These are phyloP conservation scores for Globisporangium rhizosaccharum DNA, from an alignment of 352 stramenopile genomes.

Conservation along the genomic window DNA sequence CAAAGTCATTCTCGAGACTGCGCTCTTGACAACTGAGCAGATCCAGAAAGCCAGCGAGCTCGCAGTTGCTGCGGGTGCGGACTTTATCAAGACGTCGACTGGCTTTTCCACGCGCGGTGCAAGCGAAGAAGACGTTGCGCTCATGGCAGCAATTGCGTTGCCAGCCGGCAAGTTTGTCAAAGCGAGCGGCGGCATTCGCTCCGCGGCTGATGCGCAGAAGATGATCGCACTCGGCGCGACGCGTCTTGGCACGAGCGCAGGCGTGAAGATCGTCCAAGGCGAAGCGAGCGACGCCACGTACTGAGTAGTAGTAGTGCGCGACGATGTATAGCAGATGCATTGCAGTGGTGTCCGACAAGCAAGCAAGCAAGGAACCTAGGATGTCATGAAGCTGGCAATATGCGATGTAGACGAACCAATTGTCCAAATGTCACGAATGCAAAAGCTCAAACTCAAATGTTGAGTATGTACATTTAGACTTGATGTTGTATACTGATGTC, in stretches of 20 bases:
- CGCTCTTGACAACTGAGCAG: constrained; percentile 61
- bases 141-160: constrained; percentile 64
- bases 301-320: constrained; percentile 1
- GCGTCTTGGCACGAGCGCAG: constrained; percentile 59
- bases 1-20: constrained; percentile 87
- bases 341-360: too few relatives aligned
- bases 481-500: too few relatives aligned
- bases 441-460: too few relatives aligned
- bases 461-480: too few relatives aligned
- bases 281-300: constrained; percentile 22
- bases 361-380: too few relatives aligned
- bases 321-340: too few relatives aligned
- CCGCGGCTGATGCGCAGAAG: constrained; percentile 47
- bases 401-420: too few relatives aligned
- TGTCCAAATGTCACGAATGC: too few relatives aligned
- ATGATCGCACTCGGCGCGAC: constrained; percentile 74
- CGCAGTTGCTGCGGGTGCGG: constrained; percentile 53
- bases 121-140: constrained; percentile 68
- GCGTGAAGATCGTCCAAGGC: constrained; percentile 60
- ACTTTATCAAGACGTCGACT: constrained; percentile 89
- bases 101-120: constrained; percentile 80
- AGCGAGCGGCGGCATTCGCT: constrained; percentile 76
- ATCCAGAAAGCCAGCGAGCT: constrained; percentile 68
- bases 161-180: constrained; percentile 71
- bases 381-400: too few relatives aligned